Conservation (phyloP, 1,139 yeast genomes). For the Saccharomyces hybrid region DNA sequence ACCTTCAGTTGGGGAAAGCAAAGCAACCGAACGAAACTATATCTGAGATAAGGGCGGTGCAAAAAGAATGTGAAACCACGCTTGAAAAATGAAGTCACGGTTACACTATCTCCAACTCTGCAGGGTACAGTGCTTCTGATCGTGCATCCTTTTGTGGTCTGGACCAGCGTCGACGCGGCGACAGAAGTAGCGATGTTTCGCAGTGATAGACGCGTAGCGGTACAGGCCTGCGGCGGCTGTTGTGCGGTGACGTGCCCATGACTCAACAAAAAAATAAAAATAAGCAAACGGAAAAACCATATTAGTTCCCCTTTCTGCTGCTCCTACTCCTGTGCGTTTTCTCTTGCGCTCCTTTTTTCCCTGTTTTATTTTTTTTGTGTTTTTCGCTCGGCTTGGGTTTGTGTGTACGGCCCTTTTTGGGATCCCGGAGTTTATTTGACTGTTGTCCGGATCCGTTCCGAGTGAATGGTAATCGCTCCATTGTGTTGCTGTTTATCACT, state of each 20-base stretch:
- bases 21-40: background rate
- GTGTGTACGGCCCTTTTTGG: background rate
- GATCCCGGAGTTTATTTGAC: background rate
- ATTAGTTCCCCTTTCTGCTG: background rate
- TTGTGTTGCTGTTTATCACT: background rate
- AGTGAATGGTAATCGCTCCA: background rate
- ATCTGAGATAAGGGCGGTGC: background rate
- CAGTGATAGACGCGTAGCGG: background rate
- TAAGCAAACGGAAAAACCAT: background rate
- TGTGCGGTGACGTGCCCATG: background rate
- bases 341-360: background rate
- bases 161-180: background rate
- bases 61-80: background rate
- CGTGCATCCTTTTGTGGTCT: background rate
- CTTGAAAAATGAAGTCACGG: background rate
- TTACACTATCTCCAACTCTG: background rate
- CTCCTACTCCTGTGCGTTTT: background rate
- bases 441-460: background rate
- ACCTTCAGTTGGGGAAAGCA: background rate
- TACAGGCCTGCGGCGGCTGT: background rate
- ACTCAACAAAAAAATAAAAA: background rate
- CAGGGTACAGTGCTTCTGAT: background rate
- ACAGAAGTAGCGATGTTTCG: background rate
- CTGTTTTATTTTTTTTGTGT: background rate
- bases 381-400: background rate